These are phyloP conservation scores for Cantharellus cinnabarinus DNA, from an alignment of 768 basidiomycete species.

Conservation along the genomic window DNA sequence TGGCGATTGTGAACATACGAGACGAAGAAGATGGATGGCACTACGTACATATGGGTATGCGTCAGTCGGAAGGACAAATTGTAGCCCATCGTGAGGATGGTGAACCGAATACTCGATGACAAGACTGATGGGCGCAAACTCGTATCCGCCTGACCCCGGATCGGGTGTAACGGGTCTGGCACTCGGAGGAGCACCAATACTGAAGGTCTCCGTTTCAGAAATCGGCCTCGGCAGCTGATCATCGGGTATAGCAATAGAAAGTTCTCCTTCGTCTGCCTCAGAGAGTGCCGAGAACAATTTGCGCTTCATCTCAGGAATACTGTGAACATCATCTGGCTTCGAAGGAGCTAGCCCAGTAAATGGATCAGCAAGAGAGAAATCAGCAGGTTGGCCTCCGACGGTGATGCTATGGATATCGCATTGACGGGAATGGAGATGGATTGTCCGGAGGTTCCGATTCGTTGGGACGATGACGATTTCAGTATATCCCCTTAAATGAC, in stretches of 20 bases:
- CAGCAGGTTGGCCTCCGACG: constrained; percentile 48
- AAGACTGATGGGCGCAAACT: constrained; percentile 57
- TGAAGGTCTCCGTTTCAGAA: neutral
- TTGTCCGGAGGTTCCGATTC: constrained; percentile 53
- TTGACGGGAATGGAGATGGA: constrained; percentile 78
- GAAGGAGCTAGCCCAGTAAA: constrained; percentile 41
- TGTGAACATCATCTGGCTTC: constrained; percentile 60
- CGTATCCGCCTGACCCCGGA: constrained; percentile 26
- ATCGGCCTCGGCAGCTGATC: constrained; percentile 48
- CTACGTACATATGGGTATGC: constrained; percentile 62
- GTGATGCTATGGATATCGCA: constrained; percentile 61
- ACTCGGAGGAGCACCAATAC: neutral
- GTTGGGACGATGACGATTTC: constrained; percentile 78
- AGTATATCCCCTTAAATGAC: constrained; percentile 80
- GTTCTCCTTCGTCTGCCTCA: constrained; percentile 85
- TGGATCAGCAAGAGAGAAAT: constrained; percentile 62
- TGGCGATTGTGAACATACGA: neutral
- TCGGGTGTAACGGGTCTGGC: constrained; percentile 45
- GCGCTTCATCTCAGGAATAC: constrained; percentile 84
- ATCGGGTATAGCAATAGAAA: constrained; percentile 70
- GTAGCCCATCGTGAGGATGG: constrained; percentile 66
- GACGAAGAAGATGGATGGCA: neutral
- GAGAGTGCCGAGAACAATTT: constrained; percentile 76
- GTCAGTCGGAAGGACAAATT: constrained; percentile 66
- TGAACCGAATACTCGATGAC: constrained; percentile 64